Percentiles rank a stretch among this genome's conserved stretches.
Evolutionary conservation across 2,329 filamentous ascomycete species (phyloP).

Genomic region (Diplocarpon mali): DNA sequence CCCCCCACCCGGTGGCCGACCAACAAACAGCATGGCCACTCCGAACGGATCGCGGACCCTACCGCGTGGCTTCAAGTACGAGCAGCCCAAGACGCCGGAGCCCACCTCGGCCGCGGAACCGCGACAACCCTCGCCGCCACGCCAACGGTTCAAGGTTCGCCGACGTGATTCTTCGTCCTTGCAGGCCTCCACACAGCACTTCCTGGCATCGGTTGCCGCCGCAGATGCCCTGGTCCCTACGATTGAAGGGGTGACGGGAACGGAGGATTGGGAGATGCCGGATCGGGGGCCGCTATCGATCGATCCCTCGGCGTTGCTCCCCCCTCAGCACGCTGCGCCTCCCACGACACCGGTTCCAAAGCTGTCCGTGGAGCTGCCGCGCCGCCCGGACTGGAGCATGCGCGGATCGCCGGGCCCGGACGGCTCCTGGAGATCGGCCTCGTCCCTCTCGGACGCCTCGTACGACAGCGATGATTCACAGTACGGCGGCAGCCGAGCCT

Average conservation of each 20-base stretch:
- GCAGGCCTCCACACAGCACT: slow-evolving; percentile 50
- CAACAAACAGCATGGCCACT: slow-evolving; percentile 19
- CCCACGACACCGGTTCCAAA: slow-evolving; percentile 47
- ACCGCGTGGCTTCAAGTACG: slow-evolving; percentile 25
- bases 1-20: slow-evolving; percentile 14
- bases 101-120: slow-evolving; percentile 15
- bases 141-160: slow-evolving; percentile 24
- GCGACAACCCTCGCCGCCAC: slow-evolving; percentile 22
- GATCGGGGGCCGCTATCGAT: slow-evolving; percentile 14
- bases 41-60: slow-evolving; percentile 24
- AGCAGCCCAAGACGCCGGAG: slow-evolving; percentile 24
- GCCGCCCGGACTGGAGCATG: slow-evolving; percentile 25
- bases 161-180: slow-evolving; percentile 23
- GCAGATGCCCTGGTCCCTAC: slow-evolving; percentile 54
- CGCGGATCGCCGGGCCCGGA: slow-evolving; percentile 13
- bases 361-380: slow-evolving; percentile 8
- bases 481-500: slow-evolving; percentile 46
- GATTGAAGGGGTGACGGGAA: slow-evolving; percentile 43
- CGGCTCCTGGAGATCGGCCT: slow-evolving; percentile 20
- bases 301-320: slow-evolving; percentile 18
- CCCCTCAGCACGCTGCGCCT: slow-evolving; percentile 23
- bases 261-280: slow-evolving; percentile 20
- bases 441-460: slow-evolving; percentile 26
- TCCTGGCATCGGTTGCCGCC: slow-evolving; percentile 55
- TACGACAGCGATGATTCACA: slow-evolving; percentile 48